Conservation (phyloP, 495 filamentous ascomycete genomes). For the Usnea hakonensis region DNA sequence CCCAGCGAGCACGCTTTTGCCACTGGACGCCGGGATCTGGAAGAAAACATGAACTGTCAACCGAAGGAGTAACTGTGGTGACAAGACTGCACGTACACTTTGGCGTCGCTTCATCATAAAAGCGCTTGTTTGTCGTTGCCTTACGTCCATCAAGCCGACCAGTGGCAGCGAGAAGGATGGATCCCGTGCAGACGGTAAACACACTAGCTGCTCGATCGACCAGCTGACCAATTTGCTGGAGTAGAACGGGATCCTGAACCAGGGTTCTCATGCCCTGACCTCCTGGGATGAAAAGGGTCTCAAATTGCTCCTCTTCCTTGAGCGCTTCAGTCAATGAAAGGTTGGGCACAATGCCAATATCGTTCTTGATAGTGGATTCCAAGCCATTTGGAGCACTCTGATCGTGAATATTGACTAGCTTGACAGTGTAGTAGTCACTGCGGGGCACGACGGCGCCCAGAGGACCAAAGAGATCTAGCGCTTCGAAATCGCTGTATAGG, state of each 20-base stretch:
- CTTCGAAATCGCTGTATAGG: neutral
- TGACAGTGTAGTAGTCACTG: constrained; percentile 2
- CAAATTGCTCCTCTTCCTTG: neutral
- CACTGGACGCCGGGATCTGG: neutral
- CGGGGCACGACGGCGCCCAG: neutral
- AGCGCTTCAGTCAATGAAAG: neutral
- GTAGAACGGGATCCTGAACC: neutral
- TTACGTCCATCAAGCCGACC: neutral
- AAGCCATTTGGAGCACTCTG: neutral
- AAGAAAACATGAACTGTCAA: neutral
- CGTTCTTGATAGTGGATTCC: constrained; percentile 2
- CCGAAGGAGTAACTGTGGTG: neutral
- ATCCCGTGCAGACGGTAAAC: constrained; percentile 1
- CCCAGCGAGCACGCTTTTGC: neutral
- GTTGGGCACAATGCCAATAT: neutral
- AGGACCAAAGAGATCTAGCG: constrained; percentile 4
- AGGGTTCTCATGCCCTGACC: neutral
- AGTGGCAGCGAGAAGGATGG: neutral
- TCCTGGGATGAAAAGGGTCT: constrained; percentile 2
- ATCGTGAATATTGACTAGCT: neutral
- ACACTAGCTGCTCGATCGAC: neutral
- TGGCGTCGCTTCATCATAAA: neutral
- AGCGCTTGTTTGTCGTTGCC: neutral
- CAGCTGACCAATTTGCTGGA: neutral
- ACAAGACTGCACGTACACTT: neutral